Base-by-base conservation (phyloP, 306 rosid genomes). In the Prunus fruticosa region DNA sequence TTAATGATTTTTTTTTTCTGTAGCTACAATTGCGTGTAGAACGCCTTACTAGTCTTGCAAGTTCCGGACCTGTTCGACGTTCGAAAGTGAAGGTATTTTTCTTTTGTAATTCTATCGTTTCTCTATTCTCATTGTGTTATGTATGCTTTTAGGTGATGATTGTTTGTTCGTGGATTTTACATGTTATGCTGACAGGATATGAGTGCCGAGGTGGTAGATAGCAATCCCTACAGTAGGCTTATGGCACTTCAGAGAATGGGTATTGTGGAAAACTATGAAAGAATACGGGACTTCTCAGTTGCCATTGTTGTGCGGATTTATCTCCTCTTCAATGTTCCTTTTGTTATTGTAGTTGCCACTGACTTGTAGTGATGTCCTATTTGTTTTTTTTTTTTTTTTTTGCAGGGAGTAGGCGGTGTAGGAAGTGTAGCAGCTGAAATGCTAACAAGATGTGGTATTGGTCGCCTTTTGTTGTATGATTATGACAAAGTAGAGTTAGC, bases 191-290 rank as follows among this genome's bases (percentile, higher is more conserved):
- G 88, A 74, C 85, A 95, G 99, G 97, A 92, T 79, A 90, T 95
- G 99, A 95, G 99, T 62, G 86, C 97, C 8, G 97, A 92, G 85
- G 99, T 92, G 81, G 91, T 92, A 14, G 97, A 91, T 69, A 95
- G 99, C 87, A 95, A 92, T 80, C 99, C 99, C 2, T 92, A 95
- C 81, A 92, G 99, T 86, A 81, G 99, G 83, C 97, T 95, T 72
- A 95, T 95, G 99, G 99, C 99, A 53, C 99, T 95, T 89, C 99
- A 95, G 90, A 89, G 99, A 71, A 95, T 92, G 97, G 99, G 98
- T 51, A 92, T 95, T 75, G 97, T 95, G 83, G 86, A 90, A 86
- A 88, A 95, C 80, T 92, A 95, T 68, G 97, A 92, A 81, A 90
- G 97, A 60, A 95, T 95, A 79, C 90, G 96, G 86, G 92, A 88